phyloP scores from a whole-genome alignment of 305 asterid genomes.

The Fraxinus latifolia region DNA sequence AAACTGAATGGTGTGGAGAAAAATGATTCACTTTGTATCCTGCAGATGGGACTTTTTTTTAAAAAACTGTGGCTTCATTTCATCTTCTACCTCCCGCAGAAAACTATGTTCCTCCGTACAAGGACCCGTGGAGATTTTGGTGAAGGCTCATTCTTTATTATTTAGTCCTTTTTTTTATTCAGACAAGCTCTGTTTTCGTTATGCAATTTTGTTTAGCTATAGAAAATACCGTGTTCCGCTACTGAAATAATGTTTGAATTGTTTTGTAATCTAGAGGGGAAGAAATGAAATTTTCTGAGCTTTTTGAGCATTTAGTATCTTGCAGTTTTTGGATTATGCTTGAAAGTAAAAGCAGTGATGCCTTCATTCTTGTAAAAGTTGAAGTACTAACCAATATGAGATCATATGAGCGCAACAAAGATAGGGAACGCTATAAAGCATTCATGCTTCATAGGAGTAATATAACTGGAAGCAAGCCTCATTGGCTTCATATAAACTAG shows the following conservation, averaged over 20 bases:
- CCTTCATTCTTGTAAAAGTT: no score
- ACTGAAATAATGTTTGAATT: neutral
- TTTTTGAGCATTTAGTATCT: neutral
- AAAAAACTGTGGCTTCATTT: constrained; percentile 66
- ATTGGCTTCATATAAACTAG: no score
- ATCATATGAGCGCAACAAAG: neutral
- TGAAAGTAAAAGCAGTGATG: neutral
- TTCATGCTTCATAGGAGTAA: no score
- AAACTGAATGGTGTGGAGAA: neutral
- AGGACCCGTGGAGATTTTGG: constrained; percentile 97
- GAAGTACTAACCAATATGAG: neutral
- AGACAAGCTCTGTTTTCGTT: neutral
- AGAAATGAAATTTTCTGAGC: neutral
- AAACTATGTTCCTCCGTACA: constrained; percentile 79
- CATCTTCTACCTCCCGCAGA: constrained; percentile 79
- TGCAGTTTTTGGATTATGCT: neutral
- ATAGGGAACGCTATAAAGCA: neutral
- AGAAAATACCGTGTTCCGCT: neutral
- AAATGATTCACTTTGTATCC: neutral
- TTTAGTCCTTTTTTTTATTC: neutral
- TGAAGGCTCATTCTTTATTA: constrained; percentile 30
- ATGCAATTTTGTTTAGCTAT: neutral
- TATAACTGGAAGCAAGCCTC: no score
- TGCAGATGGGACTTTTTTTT: constrained; percentile 77
- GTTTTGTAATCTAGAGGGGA: neutral